phyloP scores from a whole-genome alignment of 805 yeast genomes.

The Danielia oregonensis region DNA sequence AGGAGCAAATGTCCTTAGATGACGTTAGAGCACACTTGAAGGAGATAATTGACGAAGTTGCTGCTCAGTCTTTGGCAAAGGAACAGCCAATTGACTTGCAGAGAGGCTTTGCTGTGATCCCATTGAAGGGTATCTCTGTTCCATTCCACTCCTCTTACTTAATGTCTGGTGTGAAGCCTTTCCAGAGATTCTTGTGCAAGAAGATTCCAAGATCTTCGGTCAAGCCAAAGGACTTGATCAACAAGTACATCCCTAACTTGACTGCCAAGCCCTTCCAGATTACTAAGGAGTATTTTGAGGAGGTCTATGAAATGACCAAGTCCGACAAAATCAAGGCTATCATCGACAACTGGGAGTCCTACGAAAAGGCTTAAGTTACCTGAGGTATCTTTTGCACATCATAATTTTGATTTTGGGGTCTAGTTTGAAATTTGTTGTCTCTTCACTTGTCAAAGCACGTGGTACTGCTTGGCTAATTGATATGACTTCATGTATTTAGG shows the following conservation, averaged over 20 bases:
- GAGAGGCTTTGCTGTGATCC: slow-evolving; percentile 98
- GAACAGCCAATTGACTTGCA: slow-evolving; percentile 96
- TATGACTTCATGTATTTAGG: slow-evolving; percentile 7
- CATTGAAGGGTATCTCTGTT: slow-evolving; percentile 97
- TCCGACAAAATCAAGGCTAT: slow-evolving; percentile 88
- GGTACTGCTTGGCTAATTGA: slow-evolving; percentile 13
- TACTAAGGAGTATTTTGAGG: slow-evolving; percentile 95
- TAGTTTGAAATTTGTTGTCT: neutral
- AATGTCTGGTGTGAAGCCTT: slow-evolving; percentile 98
- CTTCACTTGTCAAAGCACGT: slow-evolving; percentile 10
- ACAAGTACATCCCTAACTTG: slow-evolving; percentile 96
- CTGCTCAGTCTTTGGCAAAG: slow-evolving; percentile 77
- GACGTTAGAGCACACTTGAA: slow-evolving; percentile 83
- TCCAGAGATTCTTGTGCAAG: slow-evolving; percentile 95
- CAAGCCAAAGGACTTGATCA: slow-evolving; percentile 87
- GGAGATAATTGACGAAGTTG: slow-evolving; percentile 83
- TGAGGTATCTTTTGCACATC: too few species aligned
- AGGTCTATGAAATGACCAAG: slow-evolving; percentile 86
- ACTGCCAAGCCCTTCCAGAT: slow-evolving; percentile 97
- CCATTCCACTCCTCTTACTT: slow-evolving; percentile 99
- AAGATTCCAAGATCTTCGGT: slow-evolving; percentile 93
- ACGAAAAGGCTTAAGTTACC: slow-evolving; percentile 49
- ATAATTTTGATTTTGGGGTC: too few species aligned
- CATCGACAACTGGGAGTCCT: slow-evolving; percentile 93
- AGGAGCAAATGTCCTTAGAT: slow-evolving; percentile 76